Percentiles rank a stretch among this genome's conserved stretches.
Conservation (phyloP, 1,139 yeast species). For the Candida sp. region DNA sequence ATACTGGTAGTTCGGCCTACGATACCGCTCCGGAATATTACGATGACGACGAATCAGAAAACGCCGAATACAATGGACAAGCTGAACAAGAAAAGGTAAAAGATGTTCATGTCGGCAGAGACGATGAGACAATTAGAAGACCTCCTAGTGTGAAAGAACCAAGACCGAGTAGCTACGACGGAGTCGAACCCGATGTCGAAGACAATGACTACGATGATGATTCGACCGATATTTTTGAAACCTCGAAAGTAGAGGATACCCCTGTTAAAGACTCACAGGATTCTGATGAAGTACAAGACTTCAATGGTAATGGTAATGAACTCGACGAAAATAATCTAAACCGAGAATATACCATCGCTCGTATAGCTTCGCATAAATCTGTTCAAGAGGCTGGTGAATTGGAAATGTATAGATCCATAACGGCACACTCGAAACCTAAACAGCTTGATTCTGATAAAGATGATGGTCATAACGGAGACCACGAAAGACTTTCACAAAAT, state of each 20-base stretch:
- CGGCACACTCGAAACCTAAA: not conserved
- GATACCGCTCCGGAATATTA: constrained; percentile 34
- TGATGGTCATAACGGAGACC: constrained; percentile 3
- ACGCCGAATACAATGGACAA: not conserved
- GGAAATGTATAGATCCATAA: constrained; percentile 5
- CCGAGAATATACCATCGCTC: constrained; percentile 17
- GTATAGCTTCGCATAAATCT: constrained; percentile 15
- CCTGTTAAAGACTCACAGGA: not conserved
- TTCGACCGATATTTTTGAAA: not conserved
- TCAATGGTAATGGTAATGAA: constrained; percentile 2
- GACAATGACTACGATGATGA: constrained; percentile 1
- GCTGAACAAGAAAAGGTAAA: not conserved
- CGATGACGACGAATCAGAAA: constrained; percentile 4
- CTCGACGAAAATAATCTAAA: constrained; percentile 13
- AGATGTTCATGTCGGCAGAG: not conserved
- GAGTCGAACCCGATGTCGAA: not conserved
- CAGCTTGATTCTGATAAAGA: no score
- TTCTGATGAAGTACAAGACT: not conserved
- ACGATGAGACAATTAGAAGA: not conserved
- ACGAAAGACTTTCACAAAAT: not conserved
- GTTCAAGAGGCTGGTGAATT: constrained; percentile 12
- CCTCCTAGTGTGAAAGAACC: not conserved
- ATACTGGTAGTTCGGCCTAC: constrained; percentile 23
- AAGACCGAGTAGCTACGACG: not conserved
- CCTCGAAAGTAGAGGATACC: not conserved